These are phyloP conservation scores for Moricandia arvensis DNA, from an alignment of 345 rosid genomes.

Conservation along the genomic window DNA sequence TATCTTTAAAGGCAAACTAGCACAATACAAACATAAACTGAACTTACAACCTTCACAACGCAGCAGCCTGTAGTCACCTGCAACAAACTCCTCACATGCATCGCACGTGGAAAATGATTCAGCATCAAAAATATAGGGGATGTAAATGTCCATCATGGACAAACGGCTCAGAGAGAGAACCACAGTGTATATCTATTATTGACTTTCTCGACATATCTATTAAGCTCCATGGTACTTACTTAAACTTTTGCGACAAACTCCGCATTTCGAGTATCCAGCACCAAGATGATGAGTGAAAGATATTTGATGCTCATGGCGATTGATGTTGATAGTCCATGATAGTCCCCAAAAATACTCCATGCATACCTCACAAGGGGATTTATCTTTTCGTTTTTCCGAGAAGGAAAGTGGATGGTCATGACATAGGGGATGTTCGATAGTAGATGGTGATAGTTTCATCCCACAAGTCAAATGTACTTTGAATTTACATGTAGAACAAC, in stretches of 20 bases:
- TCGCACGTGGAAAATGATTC: too few relatives aligned
- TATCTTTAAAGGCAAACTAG: not conserved
- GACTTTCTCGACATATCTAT: too few relatives aligned
- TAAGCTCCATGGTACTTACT: not conserved
- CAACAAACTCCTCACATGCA: not conserved
- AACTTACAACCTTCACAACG: not conserved
- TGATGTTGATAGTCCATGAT: not conserved
- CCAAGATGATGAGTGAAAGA: not conserved
- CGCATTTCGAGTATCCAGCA: not conserved
- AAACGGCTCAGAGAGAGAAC: constrained; percentile 1
- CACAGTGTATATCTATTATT: constrained; percentile 1
- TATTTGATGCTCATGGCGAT: not conserved
- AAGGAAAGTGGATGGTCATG: constrained; percentile 15
- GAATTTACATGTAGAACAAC: not conserved
- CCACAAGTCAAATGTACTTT: constrained; percentile 1
- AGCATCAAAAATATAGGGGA: not conserved
- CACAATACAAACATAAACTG: not conserved
- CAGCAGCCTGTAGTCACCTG: not conserved
- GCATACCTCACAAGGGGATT: not conserved
- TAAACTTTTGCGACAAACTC: not conserved
- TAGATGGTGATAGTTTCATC: not conserved
- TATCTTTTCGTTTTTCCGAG: not conserved
- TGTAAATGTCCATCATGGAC: not conserved
- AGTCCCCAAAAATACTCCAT: not conserved
- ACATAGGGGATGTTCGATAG: not conserved